phyloP scores from a whole-genome alignment of 129 eudicot genomes.

The Pseudognaphalium luteoalbum region DNA sequence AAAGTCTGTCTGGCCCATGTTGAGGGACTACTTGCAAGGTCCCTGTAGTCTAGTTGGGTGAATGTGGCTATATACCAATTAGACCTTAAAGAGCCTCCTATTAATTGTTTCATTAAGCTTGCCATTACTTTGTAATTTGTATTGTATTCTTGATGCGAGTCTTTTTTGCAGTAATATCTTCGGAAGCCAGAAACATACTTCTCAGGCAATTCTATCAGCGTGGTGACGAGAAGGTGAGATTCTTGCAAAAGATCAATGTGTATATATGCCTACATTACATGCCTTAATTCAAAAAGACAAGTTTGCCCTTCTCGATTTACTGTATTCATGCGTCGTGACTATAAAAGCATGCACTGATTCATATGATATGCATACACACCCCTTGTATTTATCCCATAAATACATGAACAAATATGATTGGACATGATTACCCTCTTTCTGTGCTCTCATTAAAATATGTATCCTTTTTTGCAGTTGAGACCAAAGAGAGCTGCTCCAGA shows the following conservation, averaged over 20 bases:
- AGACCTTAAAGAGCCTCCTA: not conserved
- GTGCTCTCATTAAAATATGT: not conserved
- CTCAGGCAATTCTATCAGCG: constrained; percentile 68
- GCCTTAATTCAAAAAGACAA: constrained; percentile 6
- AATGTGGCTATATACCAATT: not conserved
- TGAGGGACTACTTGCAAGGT: not conserved
- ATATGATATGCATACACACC: not conserved
- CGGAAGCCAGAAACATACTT: constrained; percentile 70
- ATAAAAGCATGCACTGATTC: not conserved
- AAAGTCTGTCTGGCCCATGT: not conserved
- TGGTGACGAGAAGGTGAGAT: constrained; percentile 69
- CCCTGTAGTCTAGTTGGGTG: not conserved
- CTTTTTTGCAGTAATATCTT: constrained; percentile 54
- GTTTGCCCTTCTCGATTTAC: not conserved
- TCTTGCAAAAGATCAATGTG: constrained; percentile 10
- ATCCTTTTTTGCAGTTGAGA: constrained; percentile 64
- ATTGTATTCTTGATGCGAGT: not conserved
- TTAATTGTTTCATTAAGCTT: not conserved
- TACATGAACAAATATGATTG: not conserved
- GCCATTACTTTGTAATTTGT: not conserved
- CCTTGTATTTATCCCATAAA: not conserved
- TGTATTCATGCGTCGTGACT: not conserved
- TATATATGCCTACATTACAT: constrained; percentile 5
- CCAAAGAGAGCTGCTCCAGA: constrained; percentile 78
- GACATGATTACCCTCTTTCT: constrained; percentile 1